Percentiles rank a stretch among this genome's conserved stretches.
Evolutionary conservation across 176 grass and related monocot genomes (phyloP).

Genomic region (Triticum aestivum): DNA sequence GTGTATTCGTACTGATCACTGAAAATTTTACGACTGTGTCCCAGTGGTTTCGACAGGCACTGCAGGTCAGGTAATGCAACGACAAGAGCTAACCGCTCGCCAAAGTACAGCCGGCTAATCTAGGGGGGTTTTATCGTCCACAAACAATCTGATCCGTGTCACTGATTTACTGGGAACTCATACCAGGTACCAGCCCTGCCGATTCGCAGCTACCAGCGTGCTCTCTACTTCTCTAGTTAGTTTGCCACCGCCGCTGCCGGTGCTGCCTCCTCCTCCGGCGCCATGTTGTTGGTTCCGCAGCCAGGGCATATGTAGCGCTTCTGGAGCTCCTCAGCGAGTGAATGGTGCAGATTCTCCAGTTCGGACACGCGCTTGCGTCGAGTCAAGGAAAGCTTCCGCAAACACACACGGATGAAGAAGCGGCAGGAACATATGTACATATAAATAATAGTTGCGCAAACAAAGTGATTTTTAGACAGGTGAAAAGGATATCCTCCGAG

Average conservation of each 20-base stretch:
- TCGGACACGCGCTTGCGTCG: constrained; percentile 53
- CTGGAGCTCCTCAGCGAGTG: constrained; percentile 62
- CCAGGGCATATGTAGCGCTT: constrained; percentile 42
- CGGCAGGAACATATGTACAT: background rate
- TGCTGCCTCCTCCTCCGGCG: constrained; percentile 10
- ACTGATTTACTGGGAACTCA: background rate
- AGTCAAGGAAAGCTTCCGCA: constrained; percentile 53
- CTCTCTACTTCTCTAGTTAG: background rate
- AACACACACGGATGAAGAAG: background rate
- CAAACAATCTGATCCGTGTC: too few species aligned
- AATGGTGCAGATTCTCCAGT: constrained; percentile 54
- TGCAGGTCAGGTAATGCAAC: background rate
- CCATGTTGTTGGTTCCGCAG: constrained; percentile 77
- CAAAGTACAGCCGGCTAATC: too few species aligned
- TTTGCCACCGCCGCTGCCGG: background rate
- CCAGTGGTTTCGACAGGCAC: background rate
- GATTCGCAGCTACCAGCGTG: background rate
- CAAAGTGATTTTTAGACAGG: background rate
- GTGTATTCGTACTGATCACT: background rate
- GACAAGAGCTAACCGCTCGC: background rate
- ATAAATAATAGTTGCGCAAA: background rate
- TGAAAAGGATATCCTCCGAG: constrained; percentile 72
- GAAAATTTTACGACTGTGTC: background rate
- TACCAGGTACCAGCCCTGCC: background rate
- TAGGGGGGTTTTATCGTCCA: too few species aligned